A percentile compares a stretch with the other conserved stretches of the same genome.
Evolutionary conservation across 768 basidiomycete species (phyloP).

Genomic region (Termitomyces sp.): DNA sequence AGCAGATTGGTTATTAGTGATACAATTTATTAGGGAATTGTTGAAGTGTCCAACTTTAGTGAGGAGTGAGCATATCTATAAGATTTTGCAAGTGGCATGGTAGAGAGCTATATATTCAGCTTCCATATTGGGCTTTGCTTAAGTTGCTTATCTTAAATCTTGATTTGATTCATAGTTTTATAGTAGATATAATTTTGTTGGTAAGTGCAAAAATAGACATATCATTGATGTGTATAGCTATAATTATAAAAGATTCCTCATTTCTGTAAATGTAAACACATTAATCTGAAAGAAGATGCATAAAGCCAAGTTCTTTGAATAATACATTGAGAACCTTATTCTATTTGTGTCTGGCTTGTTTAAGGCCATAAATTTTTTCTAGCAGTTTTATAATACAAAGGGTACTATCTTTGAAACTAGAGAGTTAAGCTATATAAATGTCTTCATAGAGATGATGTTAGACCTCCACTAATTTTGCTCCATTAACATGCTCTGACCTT

Average conservation of each 20-base stretch:
- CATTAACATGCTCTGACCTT: too few relatives aligned
- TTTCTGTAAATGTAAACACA: slow-evolving; percentile 17
- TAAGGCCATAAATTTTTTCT: slow-evolving; percentile 33
- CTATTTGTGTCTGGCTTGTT: slow-evolving; percentile 23
- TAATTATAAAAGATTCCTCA: not conserved
- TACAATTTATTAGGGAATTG: too few relatives aligned
- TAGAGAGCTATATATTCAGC: too few relatives aligned
- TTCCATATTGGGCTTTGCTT: too few relatives aligned
- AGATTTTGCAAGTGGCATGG: too few relatives aligned
- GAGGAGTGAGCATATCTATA: too few relatives aligned
- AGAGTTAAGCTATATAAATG: slow-evolving; percentile 34
- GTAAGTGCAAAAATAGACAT: slow-evolving; percentile 17
- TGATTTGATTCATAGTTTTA: slow-evolving; percentile 17
- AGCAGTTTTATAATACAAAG: slow-evolving; percentile 11
- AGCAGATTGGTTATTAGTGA: too few relatives aligned
- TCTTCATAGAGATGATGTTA: slow-evolving; percentile 6
- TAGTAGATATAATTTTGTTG: slow-evolving; percentile 5
- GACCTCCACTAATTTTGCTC: too few relatives aligned
- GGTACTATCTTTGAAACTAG: slow-evolving; percentile 17
- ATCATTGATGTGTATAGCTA: too few relatives aligned
- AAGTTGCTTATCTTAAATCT: slow-evolving; percentile 25
- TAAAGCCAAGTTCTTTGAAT: too few relatives aligned
- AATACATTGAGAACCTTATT: slow-evolving; percentile 20
- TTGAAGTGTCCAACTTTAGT: too few relatives aligned
- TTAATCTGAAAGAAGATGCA: slow-evolving; percentile 12